Conservation (phyloP, 208 protist species). For the Trypanosoma vivax region DNA sequence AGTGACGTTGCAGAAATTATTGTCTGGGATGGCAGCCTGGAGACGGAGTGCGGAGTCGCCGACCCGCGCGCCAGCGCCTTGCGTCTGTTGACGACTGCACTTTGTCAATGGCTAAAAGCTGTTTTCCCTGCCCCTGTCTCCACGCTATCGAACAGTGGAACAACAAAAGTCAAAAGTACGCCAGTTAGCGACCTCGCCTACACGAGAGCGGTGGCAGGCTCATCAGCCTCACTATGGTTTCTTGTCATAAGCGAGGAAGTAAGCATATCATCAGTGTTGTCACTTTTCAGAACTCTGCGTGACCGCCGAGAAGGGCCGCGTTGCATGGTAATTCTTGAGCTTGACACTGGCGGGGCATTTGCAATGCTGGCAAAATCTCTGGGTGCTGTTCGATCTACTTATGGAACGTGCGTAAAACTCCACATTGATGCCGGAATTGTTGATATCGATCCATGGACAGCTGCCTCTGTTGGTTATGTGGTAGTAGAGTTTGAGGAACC, state of each 20-base stretch:
- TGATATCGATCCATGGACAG: constrained; percentile 60
- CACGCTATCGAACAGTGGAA: background rate
- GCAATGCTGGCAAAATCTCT: constrained; percentile 13
- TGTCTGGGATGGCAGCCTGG: background rate
- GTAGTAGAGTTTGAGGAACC: constrained; percentile 21
- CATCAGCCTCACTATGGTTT: background rate
- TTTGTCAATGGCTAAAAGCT: constrained; percentile 10
- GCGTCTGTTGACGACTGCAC: constrained; percentile 1
- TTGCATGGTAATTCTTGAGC: no score
- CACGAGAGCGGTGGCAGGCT: background rate
- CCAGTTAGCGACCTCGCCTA: background rate
- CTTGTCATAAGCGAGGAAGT: background rate
- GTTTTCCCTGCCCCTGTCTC: background rate
- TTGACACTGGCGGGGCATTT: constrained; percentile 17
- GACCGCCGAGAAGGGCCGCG: no score
- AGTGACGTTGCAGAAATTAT: constrained; percentile 1
- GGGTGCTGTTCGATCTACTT: background rate
- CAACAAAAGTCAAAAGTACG: no score
- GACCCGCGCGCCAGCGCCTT: background rate
- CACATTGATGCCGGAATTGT: constrained; percentile 39
- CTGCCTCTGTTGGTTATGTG: constrained; percentile 45
- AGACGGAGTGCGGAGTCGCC: background rate
- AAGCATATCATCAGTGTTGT: background rate
- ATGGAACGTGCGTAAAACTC: background rate
- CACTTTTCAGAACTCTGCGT: no score